Base-by-base conservation (phyloP, 257 asterid genomes). In the Solanum lycopersicoides region DNA sequence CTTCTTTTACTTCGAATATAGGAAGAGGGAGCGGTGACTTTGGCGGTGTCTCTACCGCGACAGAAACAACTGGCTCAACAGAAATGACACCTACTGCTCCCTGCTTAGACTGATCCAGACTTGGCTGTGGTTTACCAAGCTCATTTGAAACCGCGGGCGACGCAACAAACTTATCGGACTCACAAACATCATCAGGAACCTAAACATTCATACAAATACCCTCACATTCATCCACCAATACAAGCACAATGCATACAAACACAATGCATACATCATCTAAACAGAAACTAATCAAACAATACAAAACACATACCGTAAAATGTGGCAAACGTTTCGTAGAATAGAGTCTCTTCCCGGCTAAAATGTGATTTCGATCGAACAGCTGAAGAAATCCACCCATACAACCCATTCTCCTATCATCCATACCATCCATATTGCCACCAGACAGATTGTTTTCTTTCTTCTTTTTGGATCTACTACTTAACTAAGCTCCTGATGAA, bases 301-400 rank as follows among this genome's bases (percentile, higher is more conserved):
- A 13, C 68, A 16, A 71, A 63, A 35, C 23, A 18, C 47, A 7
- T 88, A 92, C 96, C 79, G 93, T 77, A 13, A 92, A 72, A 12
- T 93, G 89, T 56, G 95, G 95, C 86, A 96, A 95, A 87, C 98
- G 96, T 86, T 92, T 92, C 85, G 96, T 69, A 73, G 94, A 72
- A 69, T 89, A 90, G 84, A 92, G 89, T 66, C 95, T 91, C 88
- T 94, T 95, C 5, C 92, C 94, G 87, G 95, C 84, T 30, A 94
- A 44, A 82, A 93, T 89, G 89, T 94, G 98, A 84, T 93, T 94
- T 87, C 99, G 98, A 88, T 96, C 95, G 68, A 96, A 96, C 68
- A 95, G 89, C 44, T 96, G 98, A 37, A 94, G 93, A 83, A 95
- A 94, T 47, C 98, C 96, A 50, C 97, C 88, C 96, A 95, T 95